phyloP scores from a whole-genome alignment of 1,139 yeast species.

The Debaryomycetaceae sp. region DNA sequence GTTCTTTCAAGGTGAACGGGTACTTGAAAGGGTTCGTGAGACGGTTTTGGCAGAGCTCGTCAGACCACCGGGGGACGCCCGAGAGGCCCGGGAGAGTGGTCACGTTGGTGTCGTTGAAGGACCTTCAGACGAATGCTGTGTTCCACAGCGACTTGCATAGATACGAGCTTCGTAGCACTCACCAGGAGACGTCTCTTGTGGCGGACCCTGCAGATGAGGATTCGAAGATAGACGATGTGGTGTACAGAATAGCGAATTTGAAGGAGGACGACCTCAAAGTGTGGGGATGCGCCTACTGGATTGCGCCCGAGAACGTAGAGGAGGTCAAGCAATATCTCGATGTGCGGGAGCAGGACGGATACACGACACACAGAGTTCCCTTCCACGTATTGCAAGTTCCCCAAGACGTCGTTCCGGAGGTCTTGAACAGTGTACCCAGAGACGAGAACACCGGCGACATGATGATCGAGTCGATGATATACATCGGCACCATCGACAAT shows the following conservation, averaged over 20 bases:
- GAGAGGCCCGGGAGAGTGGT: constrained; percentile 84
- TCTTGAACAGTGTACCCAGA: constrained; percentile 16
- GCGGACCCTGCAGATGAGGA: constrained; percentile 4
- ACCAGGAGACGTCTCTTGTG: constrained; percentile 11
- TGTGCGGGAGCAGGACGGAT: constrained; percentile 85
- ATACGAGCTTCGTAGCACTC: constrained; percentile 29
- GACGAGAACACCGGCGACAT: constrained; percentile 31
- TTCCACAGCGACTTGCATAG: constrained; percentile 45
- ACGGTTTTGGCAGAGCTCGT: constrained; percentile 87
- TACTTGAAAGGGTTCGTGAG: constrained; percentile 72
- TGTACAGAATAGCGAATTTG: constrained; percentile 18
- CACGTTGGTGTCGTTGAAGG: constrained; percentile 61
- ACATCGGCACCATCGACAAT: constrained; percentile 80
- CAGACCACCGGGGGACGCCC: constrained; percentile 89
- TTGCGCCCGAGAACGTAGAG: constrained; percentile 60
- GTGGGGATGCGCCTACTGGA: constrained; percentile 83
- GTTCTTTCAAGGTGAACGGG: constrained; percentile 63
- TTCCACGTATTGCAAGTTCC: constrained; percentile 48
- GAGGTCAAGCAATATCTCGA: constrained; percentile 70
- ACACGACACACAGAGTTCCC: constrained; percentile 65
- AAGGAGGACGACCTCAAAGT: constrained; percentile 50
- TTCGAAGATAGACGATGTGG: constrained; percentile 4
- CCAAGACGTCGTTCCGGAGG: constrained; percentile 10
- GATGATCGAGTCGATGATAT: constrained; percentile 60
- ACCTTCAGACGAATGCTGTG: constrained; percentile 39